These are phyloP conservation scores for Nematocida displodere DNA, from an alignment of 371 early-diverging fungal species.

Conservation along the genomic window DNA sequence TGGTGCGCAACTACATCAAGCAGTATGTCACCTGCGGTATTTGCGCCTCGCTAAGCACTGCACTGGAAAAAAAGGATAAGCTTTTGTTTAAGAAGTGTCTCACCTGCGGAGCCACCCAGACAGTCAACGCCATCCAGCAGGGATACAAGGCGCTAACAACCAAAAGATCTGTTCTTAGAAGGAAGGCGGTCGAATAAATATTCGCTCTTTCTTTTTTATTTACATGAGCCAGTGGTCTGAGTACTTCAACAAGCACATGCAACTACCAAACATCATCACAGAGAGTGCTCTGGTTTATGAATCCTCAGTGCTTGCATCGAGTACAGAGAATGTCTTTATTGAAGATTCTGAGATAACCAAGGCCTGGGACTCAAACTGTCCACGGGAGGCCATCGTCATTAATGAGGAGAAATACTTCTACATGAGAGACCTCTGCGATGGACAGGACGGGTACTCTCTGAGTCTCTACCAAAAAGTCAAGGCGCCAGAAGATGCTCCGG, in stretches of 20 bases:
- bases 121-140: conserved; percentile 72
- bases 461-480: conserved; percentile 41
- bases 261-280: not conserved
- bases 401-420: conserved; percentile 21
- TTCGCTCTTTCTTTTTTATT: conserved; percentile 10
- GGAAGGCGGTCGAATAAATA: conserved; percentile 44
- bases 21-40: conserved; percentile 98
- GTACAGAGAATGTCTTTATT: not conserved
- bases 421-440: conserved; percentile 23
- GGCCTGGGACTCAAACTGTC: not conserved
- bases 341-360: not conserved
- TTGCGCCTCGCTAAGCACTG: conserved; percentile 86
- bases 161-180: conserved; percentile 44
- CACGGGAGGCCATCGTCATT: conserved; percentile 7
- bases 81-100: conserved; percentile 93
- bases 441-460: conserved; percentile 21
- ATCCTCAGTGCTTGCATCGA: not conserved
- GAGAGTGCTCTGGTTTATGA: not conserved
- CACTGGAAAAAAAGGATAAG: conserved; percentile 87
- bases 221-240: conserved; percentile 34
- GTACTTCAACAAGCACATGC: conserved; percentile 27
- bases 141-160: conserved; percentile 79
- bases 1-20: conserved; percentile 89
- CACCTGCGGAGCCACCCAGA: conserved; percentile 85
- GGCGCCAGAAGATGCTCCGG: not conserved